Evolutionary conservation across 768 basidiomycete species (phyloP), one percentile per base, ranked within the genome.

Genomic region (Favolaschia claudopus): DNA sequence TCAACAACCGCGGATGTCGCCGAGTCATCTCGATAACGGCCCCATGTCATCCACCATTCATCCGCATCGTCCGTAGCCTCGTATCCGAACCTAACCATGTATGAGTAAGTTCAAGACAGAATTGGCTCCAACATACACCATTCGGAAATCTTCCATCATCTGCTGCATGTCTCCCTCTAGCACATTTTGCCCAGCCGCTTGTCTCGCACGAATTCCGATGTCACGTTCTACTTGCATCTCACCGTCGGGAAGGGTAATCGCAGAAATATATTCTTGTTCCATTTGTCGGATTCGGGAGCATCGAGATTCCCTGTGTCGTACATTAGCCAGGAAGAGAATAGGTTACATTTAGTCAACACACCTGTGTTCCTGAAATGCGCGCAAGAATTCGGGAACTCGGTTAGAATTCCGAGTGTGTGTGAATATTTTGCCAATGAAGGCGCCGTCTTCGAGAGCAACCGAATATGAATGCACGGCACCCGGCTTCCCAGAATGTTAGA

Each of bases 331-430:
- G 33, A 31, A 4, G 22, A 27, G 22, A 17, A 37, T 20, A 19
- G 13, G 9, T 19, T n/a, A 15, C 17, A 24, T 14, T 7, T 4
- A 6, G 49, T 7, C 8, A 15, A 33, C 58, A 15, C 10, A 29
- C 60, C 60, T 12, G 40, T 61, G 60, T 33, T 61, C 60, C 29
- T 55, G 40, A 24, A 61, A 61, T 2, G 60, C 60, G 7, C 47
- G 12, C 12, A 61, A 17, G 28, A 61, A 56, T 47, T 61, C 54
- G 12, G 54, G 54, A 13, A 61, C 34, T 6, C 60, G 46, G 6
- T 42, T 17, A 1, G 3, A 28, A n/a, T 39, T 24, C 6, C 36
- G 47, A 5, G 60, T 61, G 34, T 61, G 60, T 17, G 60, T 55
- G 36, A 61, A 61, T 29, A 61, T 38, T 28, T 56, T 55, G 7